phyloP scores from a whole-genome alignment of 2,329 filamentous ascomycete genomes.

The Fusarium paranaense region DNA sequence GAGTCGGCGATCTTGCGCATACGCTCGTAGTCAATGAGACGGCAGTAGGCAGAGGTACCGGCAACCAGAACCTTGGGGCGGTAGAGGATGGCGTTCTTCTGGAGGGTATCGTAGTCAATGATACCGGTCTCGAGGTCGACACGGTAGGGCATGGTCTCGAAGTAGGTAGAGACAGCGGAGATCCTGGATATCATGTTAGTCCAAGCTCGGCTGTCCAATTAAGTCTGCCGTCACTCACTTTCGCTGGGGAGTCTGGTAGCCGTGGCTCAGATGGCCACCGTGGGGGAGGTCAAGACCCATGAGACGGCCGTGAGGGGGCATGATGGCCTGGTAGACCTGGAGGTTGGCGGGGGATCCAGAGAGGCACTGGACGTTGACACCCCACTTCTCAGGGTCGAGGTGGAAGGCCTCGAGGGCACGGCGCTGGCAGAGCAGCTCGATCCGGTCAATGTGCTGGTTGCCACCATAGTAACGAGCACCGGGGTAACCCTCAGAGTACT shows the following conservation, averaged over 20 bases:
- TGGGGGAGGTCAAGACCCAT: constrained; percentile 98
- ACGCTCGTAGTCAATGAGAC: constrained; percentile 94
- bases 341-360: constrained; percentile 95
- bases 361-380: constrained; percentile 97
- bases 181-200: constrained; percentile 66
- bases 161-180: constrained; percentile 97
- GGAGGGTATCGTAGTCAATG: constrained; percentile 95
- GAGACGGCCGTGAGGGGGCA: constrained; percentile 93
- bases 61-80: constrained; percentile 96
- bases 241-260: constrained; percentile 94
- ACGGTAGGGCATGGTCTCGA: constrained; percentile 97
- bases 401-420: constrained; percentile 93
- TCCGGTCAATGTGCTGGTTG: constrained; percentile 98
- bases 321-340: constrained; percentile 97
- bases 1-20: constrained; percentile 97
- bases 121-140: constrained; percentile 90
- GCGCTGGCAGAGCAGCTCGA: constrained; percentile 94
- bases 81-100: constrained; percentile 91
- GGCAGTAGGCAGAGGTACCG: constrained; percentile 97
- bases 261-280: constrained; percentile 94
- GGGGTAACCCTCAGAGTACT: constrained; percentile 99
- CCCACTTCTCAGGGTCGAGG: constrained; percentile 89
- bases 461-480: constrained; percentile 99
- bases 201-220: not conserved
- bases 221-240: constrained; percentile 69